phyloP scores from a whole-genome alignment of 306 rosid genomes.

The Rosa rugosa region DNA sequence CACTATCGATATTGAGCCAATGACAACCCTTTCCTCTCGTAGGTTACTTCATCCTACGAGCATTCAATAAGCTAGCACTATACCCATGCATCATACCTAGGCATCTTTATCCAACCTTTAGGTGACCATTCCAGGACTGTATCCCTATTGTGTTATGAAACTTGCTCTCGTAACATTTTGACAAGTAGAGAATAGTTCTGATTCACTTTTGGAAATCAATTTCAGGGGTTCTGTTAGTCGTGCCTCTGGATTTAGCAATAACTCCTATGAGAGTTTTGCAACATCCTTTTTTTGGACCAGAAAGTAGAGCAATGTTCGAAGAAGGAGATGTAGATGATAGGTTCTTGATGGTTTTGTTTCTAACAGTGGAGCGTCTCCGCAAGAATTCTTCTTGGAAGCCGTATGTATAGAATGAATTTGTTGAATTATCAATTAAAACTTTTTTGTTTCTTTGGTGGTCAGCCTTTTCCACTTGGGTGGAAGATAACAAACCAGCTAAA shows the following conservation, averaged over 20 bases:
- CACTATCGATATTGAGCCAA: not conserved
- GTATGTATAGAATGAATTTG: constrained; percentile 52
- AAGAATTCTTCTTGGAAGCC: constrained; percentile 90
- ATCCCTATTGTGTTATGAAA: not conserved
- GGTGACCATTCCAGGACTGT: not conserved
- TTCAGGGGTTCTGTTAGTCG: constrained; percentile 77
- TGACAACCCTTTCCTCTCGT: not conserved
- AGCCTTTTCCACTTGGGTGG: constrained; percentile 27
- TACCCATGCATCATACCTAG: not conserved
- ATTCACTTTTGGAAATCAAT: constrained; percentile 9
- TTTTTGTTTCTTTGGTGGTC: constrained; percentile 19
- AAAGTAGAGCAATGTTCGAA: constrained; percentile 82
- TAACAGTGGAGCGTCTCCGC: constrained; percentile 80
- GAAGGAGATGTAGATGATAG: constrained; percentile 97
- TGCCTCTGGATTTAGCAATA: constrained; percentile 83
- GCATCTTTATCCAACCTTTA: not conserved
- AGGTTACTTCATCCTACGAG: not conserved
- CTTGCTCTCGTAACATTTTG: not conserved
- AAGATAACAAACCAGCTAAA: constrained; percentile 9
- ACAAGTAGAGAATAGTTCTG: constrained; percentile 8
- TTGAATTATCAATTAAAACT: constrained; percentile 12
- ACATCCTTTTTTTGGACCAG: constrained; percentile 85
- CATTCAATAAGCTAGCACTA: not conserved
- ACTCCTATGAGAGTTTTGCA: constrained; percentile 98
- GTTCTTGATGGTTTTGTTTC: constrained; percentile 69